Conservation (phyloP, 2,329 filamentous ascomycete species). For the Fusarium compactum region DNA sequence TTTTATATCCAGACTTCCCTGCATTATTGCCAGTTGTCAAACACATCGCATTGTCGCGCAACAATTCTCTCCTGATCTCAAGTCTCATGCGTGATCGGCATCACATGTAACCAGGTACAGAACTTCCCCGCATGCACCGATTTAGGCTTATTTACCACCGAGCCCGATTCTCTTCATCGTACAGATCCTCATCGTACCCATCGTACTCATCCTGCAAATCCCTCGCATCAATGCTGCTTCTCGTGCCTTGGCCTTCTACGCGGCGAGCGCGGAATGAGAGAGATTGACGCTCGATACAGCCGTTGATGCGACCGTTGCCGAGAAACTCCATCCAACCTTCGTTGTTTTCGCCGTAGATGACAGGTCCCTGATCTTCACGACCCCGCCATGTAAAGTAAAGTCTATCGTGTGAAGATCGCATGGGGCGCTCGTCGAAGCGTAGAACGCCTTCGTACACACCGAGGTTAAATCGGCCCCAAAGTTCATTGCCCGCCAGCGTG, state of each 20-base stretch:
- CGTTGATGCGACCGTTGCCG: conserved; percentile 53
- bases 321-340: conserved; percentile 53
- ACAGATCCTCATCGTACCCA: conserved; percentile 47
- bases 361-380: conserved; percentile 47
- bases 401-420: conserved; percentile 45
- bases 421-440: conserved; percentile 54
- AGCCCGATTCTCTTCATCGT: conserved; percentile 45
- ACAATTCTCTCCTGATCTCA: background rate
- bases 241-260: conserved; percentile 45
- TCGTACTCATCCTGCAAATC: conserved; percentile 49
- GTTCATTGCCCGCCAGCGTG: conserved; percentile 53
- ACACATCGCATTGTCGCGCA: background rate
- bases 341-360: conserved; percentile 46
- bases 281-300: conserved; percentile 44
- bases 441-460: conserved; percentile 58
- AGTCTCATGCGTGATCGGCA: conserved; percentile 5
- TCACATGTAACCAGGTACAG: conserved; percentile 16
- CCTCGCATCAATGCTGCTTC: conserved; percentile 46
- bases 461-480: conserved; percentile 62
- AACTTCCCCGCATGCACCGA: conserved; percentile 4
- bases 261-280: conserved; percentile 49
- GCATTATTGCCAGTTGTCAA: background rate
- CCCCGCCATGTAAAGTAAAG: conserved; percentile 55
- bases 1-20: background rate
- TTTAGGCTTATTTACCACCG: conserved; percentile 33